Percentiles rank a stretch among this genome's conserved stretches.
Evolutionary conservation across 768 basidiomycete species (phyloP).

Genomic region (Pholiota molesta): DNA sequence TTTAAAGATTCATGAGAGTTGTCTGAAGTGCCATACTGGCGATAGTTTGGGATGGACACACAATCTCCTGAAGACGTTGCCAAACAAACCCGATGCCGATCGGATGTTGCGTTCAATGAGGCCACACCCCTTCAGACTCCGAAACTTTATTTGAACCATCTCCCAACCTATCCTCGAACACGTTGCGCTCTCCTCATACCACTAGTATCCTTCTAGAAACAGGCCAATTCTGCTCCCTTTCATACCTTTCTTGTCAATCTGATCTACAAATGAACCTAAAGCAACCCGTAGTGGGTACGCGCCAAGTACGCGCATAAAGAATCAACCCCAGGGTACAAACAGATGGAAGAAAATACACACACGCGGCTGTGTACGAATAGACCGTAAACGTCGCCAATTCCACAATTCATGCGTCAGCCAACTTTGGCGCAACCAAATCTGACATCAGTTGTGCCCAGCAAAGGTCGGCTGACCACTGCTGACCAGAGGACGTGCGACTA

Average conservation of each 20-base stretch:
- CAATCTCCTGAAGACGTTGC: conserved; percentile 18
- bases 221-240: neutral
- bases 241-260: neutral
- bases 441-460: conserved; percentile 18
- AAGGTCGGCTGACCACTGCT: conserved; percentile 20
- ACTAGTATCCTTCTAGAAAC: neutral
- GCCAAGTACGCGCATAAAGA: neutral
- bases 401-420: conserved; percentile 10
- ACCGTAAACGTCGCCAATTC: conserved; percentile 5
- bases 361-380: neutral
- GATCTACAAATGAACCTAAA: neutral
- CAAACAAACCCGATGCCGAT: conserved; percentile 23
- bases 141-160: conserved; percentile 28
- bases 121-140: conserved; percentile 29
- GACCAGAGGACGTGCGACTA: conserved; percentile 8
- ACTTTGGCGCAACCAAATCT: conserved; percentile 18
- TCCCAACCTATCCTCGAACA: conserved; percentile 1
- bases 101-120: conserved; percentile 21
- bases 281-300: neutral
- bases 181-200: neutral
- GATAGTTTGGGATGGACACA: neutral
- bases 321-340: neutral
- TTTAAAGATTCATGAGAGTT: neutral
- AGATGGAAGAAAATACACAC: neutral
- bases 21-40: neutral